Percentiles rank a stretch among this genome's conserved stretches.
These are phyloP conservation scores for Serendipita indica DNA, from an alignment of 768 basidiomycete genomes.

Conservation along the genomic window DNA sequence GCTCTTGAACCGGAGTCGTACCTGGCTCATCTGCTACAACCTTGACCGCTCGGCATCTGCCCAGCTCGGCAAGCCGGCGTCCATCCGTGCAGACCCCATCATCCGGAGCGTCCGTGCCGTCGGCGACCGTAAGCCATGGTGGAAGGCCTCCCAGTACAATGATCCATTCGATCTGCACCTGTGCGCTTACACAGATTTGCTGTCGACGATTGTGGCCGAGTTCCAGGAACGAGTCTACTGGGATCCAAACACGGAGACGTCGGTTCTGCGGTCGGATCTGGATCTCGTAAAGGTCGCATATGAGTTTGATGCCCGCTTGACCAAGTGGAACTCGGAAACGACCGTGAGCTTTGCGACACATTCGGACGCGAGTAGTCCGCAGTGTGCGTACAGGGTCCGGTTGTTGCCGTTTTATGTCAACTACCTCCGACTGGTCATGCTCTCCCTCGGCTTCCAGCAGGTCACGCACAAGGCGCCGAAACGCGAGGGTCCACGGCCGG, in stretches of 20 bases:
- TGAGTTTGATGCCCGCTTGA: constrained; percentile 13
- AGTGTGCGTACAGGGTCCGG: neutral
- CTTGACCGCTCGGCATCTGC: constrained; percentile 77
- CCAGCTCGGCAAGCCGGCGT: constrained; percentile 80
- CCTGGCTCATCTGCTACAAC: constrained; percentile 86
- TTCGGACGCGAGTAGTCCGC: constrained; percentile 12
- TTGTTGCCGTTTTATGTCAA: constrained; percentile 60
- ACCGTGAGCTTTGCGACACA: constrained; percentile 12
- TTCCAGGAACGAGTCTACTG: constrained; percentile 54
- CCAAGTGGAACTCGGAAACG: constrained; percentile 10
- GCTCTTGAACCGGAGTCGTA: constrained; percentile 67
- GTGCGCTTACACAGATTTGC: constrained; percentile 53
- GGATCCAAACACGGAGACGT: constrained; percentile 9
- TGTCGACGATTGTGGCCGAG: constrained; percentile 48
- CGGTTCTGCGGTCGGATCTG: constrained; percentile 5
- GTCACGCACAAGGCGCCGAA: constrained; percentile 53
- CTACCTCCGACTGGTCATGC: constrained; percentile 74
- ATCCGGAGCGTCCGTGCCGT: constrained; percentile 33
- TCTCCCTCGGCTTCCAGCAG: constrained; percentile 74
- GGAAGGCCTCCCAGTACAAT: constrained; percentile 50
- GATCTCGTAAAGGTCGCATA: constrained; percentile 13
- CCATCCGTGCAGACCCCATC: constrained; percentile 75
- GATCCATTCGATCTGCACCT: constrained; percentile 60
- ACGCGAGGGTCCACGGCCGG: constrained; percentile 51
- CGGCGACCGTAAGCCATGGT: constrained; percentile 60